Percentiles rank a stretch among this genome's conserved stretches.
phyloP scores from a whole-genome alignment of 129 eudicot genomes.

The Centrapalus pauciflorus region DNA sequence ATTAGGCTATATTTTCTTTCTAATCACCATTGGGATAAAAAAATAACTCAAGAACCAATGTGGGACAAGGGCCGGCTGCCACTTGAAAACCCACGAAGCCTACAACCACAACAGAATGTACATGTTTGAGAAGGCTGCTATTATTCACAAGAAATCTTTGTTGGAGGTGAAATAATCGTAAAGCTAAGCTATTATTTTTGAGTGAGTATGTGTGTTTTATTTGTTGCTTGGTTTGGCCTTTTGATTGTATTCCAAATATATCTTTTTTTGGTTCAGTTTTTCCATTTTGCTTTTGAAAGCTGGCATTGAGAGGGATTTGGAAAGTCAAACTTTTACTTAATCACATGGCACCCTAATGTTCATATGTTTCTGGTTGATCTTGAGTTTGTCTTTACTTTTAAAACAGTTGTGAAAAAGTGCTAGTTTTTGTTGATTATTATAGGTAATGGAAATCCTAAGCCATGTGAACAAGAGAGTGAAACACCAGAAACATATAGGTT shows the following conservation, averaged over 20 bases:
- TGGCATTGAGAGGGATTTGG: not conserved
- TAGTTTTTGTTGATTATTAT: not conserved
- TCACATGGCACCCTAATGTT: conserved; percentile 1
- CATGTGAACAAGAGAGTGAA: conserved; percentile 96
- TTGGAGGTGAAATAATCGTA: no score
- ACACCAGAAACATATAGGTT: conserved; percentile 70
- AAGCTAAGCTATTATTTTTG: not conserved
- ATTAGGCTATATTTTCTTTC: no score
- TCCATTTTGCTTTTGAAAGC: not conserved
- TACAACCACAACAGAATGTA: no score
- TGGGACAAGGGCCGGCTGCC: no score
- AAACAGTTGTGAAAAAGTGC: not conserved
- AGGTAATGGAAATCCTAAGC: conserved; percentile 87
- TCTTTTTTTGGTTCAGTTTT: not conserved
- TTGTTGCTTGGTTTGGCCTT: not conserved
- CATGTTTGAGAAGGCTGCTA: not conserved
- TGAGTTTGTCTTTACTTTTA: not conserved
- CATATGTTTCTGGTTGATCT: not conserved
- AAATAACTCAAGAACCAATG: no score
- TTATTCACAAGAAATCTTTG: not conserved
- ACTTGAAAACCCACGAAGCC: no score
- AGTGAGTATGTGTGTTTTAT: not conserved
- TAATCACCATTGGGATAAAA: no score
- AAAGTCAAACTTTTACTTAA: not conserved
- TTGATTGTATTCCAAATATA: not conserved